These are phyloP conservation scores for Acer negundo DNA, from an alignment of 345 rosid species.

Conservation along the genomic window DNA sequence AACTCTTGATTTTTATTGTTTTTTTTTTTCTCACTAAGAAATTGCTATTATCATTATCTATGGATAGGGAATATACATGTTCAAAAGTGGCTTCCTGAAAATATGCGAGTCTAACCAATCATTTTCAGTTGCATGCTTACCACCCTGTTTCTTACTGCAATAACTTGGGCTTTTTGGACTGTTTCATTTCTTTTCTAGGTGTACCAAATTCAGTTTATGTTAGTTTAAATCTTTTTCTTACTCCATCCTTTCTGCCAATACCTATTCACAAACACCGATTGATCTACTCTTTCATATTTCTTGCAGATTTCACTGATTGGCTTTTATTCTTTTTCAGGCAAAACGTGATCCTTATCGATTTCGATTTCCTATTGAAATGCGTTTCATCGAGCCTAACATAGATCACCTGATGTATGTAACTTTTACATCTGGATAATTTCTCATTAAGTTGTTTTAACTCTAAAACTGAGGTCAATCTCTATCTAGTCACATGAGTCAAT, in stretches of 20 bases:
- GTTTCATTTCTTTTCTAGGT: not conserved
- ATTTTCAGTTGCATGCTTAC: not conserved
- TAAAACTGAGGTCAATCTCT: conserved; percentile 6
- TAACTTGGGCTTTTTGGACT: not conserved
- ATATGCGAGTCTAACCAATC: not conserved
- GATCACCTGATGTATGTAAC: conserved; percentile 87
- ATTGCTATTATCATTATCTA: not conserved
- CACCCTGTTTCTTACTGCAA: not conserved
- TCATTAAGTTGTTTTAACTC: conserved; percentile 6
- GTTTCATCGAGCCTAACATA: conserved; percentile 83
- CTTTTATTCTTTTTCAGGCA: conserved; percentile 55
- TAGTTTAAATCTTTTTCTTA: not conserved
- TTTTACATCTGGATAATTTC: conserved; percentile 8
- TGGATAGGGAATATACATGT: not conserved
- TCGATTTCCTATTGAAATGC: conserved; percentile 94
- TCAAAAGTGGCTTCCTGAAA: conserved; percentile 3
- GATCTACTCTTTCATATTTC: conserved; percentile 5
- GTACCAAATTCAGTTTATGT: not conserved
- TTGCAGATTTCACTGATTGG: conserved; percentile 13
- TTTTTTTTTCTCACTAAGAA: not conserved
- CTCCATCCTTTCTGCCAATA: not conserved
- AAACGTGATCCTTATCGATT: conserved; percentile 92
- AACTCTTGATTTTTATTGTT: not conserved
- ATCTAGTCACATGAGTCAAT: conserved; percentile 18
- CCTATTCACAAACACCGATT: not conserved